Evolutionary conservation across 495 filamentous ascomycete species (phyloP).

Genomic region (Amorphotheca resinae): DNA sequence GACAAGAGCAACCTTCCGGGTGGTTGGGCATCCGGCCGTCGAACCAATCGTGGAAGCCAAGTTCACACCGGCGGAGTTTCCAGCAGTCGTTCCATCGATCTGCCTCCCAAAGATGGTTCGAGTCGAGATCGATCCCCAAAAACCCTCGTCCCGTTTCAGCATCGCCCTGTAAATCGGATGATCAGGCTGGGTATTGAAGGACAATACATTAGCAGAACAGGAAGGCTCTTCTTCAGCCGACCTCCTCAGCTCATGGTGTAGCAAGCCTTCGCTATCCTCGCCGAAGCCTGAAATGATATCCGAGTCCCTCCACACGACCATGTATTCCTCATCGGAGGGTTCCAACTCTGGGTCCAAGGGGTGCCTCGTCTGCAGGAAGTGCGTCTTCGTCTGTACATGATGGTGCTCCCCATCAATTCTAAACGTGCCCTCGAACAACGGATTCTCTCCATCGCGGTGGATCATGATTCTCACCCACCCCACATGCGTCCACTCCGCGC

Average conservation of each 20-base stretch:
- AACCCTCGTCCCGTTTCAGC: conserved; percentile 25
- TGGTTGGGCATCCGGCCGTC: conserved; percentile 70
- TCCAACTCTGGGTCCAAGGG: conserved; percentile 59
- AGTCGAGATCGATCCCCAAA: conserved; percentile 43
- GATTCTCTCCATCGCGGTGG: conserved; percentile 57
- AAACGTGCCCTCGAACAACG: conserved; percentile 88
- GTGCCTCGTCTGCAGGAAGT: conserved; percentile 63
- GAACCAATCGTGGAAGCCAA: conserved; percentile 69
- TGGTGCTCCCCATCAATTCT: conserved; percentile 68
- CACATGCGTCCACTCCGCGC: conserved; percentile 60
- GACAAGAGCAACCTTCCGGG: conserved; percentile 78
- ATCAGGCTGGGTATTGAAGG: conserved; percentile 23
- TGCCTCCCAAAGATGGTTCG: conserved; percentile 45
- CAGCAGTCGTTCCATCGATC: conserved; percentile 32
- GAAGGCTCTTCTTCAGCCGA: conserved; percentile 5
- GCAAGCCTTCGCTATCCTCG: conserved; percentile 12
- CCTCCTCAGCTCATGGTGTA: conserved; percentile 18
- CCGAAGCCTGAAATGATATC: conserved; percentile 47
- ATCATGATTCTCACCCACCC: conserved; percentile 82
- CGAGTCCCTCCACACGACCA: conserved; percentile 86
- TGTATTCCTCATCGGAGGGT: conserved; percentile 52
- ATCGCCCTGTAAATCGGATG: conserved; percentile 27
- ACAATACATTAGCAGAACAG: conserved; percentile 20
- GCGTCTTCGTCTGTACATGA: conserved; percentile 67
- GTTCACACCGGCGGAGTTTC: conserved; percentile 78